Evolutionary conservation across 768 basidiomycete genomes (phyloP).

Genomic region (Floccularia luteovirens): DNA sequence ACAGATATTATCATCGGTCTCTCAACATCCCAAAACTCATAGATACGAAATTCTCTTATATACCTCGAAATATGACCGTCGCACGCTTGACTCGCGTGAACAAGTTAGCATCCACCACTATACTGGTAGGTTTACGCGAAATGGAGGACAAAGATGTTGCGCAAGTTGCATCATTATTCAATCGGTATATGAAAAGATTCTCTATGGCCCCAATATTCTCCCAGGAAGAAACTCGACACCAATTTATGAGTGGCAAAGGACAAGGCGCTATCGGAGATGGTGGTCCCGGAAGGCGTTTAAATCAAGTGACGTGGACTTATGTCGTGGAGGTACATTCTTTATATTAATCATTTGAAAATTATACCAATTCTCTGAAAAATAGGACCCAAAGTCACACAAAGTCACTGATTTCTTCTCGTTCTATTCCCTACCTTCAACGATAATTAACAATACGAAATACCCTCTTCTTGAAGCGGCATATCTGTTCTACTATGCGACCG

Average conservation of each 20-base stretch:
- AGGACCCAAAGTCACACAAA: conserved; percentile 77
- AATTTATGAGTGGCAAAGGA: conserved; percentile 83
- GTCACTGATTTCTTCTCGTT: conserved; percentile 98
- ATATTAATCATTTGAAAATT: not conserved
- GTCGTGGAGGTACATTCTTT: conserved; percentile 76
- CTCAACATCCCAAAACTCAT: conserved; percentile 90
- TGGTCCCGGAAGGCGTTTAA: conserved; percentile 44
- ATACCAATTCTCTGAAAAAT: not conserved
- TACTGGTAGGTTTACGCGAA: conserved; percentile 69
- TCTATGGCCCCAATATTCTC: conserved; percentile 72
- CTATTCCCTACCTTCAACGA: conserved; percentile 92
- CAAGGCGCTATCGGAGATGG: conserved; percentile 42
- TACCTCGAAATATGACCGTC: conserved; percentile 82
- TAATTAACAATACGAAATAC: conserved; percentile 73
- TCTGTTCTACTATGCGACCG: conserved; percentile 91
- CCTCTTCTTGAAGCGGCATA: conserved; percentile 85
- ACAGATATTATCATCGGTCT: conserved; percentile 86
- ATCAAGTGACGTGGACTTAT: conserved; percentile 93
- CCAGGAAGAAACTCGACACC: conserved; percentile 76
- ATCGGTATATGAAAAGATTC: conserved; percentile 78
- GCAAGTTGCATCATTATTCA: conserved; percentile 62
- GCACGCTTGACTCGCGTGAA: conserved; percentile 83
- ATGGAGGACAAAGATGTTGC: conserved; percentile 78
- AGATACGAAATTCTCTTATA: conserved; percentile 81
- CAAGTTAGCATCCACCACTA: conserved; percentile 48